Percentiles rank a stretch among this genome's conserved stretches.
Evolutionary conservation across 75 land plant genomes (phyloP).

Genomic region (Selaginella moellendorffii): DNA sequence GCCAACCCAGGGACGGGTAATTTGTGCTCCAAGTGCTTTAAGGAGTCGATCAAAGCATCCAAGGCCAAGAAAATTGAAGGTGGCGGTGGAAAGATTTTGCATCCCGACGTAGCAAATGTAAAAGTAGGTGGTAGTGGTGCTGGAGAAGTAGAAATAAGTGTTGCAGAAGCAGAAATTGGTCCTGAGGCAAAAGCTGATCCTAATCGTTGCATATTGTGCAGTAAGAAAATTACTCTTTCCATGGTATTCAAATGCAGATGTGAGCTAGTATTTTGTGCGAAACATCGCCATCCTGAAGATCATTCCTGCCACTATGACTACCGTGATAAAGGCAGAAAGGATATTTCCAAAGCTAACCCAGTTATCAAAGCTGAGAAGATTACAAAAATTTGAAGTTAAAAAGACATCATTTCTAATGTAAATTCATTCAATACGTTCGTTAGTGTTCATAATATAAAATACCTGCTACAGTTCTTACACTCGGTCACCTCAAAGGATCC

Average conservation of each 20-base stretch:
- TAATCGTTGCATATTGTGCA: not conserved
- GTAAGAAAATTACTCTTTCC: not conserved
- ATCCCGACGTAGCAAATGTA: no score
- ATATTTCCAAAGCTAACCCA: not conserved
- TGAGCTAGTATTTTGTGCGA: not conserved
- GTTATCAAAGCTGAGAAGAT: not conserved
- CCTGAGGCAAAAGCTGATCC: not conserved
- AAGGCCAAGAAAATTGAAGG: not conserved
- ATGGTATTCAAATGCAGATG: not conserved
- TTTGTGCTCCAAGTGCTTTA: not conserved
- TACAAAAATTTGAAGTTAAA: not conserved
- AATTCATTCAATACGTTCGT: no score
- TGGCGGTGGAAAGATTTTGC: no score
- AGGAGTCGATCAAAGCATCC: not conserved
- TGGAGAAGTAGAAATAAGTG: not conserved
- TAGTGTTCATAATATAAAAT: no score
- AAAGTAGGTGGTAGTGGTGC: not conserved
- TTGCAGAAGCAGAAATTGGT: not conserved
- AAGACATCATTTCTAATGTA: no score
- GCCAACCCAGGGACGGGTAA: not conserved
- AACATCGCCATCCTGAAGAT: not conserved
- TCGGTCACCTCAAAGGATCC: not conserved
- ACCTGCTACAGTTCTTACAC: not conserved
- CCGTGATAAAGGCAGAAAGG: not conserved
- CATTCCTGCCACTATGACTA: not conserved